A percentile compares a stretch with the other conserved stretches of the same genome.
Conservation (phyloP, 371 early-diverging fungal species). For the Saksenaea oblongispora region DNA sequence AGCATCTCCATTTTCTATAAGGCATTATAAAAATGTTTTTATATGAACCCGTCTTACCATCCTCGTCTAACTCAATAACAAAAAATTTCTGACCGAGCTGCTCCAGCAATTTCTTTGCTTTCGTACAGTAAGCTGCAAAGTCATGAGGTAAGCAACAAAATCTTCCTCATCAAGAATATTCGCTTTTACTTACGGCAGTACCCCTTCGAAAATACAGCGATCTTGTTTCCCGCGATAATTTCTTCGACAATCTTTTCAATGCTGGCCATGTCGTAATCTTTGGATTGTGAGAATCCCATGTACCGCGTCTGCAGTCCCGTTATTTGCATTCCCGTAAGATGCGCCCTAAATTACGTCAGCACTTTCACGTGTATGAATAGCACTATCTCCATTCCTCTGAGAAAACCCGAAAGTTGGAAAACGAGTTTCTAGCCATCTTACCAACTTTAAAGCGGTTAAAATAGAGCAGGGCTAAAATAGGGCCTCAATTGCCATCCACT, state of each 20-base stretch:
- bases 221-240: constrained; percentile 2
- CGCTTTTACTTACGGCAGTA: constrained; percentile 62
- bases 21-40: constrained; percentile 9
- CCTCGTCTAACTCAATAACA: constrained; percentile 54
- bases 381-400: too few species aligned
- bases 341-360: too few species aligned
- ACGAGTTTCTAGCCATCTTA: too few species aligned
- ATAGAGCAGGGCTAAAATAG: too few species aligned
- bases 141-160: background rate
- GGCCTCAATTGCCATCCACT: too few species aligned
- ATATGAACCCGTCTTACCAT: constrained; percentile 14
- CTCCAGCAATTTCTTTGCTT: constrained; percentile 61
- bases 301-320: too few species aligned
- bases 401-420: too few species aligned
- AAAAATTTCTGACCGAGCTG: constrained; percentile 35
- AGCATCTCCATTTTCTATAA: constrained; percentile 59
- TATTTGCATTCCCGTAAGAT: too few species aligned
- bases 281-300: background rate
- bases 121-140: constrained; percentile 63
- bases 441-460: too few species aligned
- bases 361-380: too few species aligned
- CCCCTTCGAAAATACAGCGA: constrained; percentile 75
- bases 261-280: background rate
- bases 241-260: background rate
- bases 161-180: background rate